These are phyloP conservation scores for Pseudogymnoascus sp. DNA, from an alignment of 2,329 filamentous ascomycete genomes.

Conservation along the genomic window DNA sequence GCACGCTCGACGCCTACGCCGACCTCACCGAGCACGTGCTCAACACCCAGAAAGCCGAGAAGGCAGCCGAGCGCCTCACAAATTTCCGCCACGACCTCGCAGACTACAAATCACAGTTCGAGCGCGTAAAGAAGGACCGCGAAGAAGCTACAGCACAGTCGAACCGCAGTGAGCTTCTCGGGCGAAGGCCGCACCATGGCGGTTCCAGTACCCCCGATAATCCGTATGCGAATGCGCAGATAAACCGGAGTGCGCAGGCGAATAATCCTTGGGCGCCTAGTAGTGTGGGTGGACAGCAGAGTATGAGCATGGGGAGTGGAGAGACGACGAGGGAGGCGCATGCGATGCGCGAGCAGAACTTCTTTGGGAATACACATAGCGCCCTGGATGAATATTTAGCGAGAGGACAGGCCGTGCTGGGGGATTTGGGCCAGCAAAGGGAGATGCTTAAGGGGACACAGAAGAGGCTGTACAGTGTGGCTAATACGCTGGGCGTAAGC, in stretches of 20 bases:
- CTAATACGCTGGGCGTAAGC: conserved; percentile 86
- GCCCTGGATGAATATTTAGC: conserved; percentile 94
- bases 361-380: conserved; percentile 73
- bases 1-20: conserved; percentile 89
- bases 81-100: conserved; percentile 77
- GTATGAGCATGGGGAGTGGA: conserved; percentile 43
- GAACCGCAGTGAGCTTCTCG: conserved; percentile 76
- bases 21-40: conserved; percentile 80
- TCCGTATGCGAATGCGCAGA: conserved; percentile 65
- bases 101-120: conserved; percentile 73
- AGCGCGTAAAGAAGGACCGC: conserved; percentile 66
- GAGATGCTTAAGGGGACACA: conserved; percentile 96
- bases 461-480: conserved; percentile 81
- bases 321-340: conserved; percentile 71
- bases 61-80: conserved; percentile 77
- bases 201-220: conserved; percentile 78
- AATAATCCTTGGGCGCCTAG: conserved; percentile 25
- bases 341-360: conserved; percentile 81
- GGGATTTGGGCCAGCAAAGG: conserved; percentile 80
- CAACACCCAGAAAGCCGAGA: conserved; percentile 84
- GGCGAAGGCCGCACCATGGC: conserved; percentile 75
- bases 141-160: conserved; percentile 63
- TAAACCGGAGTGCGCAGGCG: conserved; percentile 16
- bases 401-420: conserved; percentile 80
- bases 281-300: conserved; percentile 21